A percentile compares a stretch with the other conserved stretches of the same genome.
Evolutionary conservation across 305 asterid genomes (phyloP).

Genomic region (Solanum chacoense): DNA sequence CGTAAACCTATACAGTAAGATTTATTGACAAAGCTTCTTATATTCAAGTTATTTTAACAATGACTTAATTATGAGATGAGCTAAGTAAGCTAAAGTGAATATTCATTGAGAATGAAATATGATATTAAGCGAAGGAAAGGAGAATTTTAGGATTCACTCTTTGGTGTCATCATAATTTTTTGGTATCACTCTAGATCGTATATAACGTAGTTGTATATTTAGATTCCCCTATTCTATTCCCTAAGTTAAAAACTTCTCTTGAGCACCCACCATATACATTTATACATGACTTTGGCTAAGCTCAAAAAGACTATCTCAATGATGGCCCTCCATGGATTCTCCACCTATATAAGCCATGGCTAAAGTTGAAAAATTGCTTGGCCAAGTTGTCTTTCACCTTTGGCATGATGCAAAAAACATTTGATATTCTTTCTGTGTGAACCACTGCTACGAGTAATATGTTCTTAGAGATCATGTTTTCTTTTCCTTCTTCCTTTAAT

Average conservation of each 20-base stretch:
- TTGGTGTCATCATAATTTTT: not conserved
- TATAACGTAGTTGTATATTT: not conserved
- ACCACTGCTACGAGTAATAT: not conserved
- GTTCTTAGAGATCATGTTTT: not conserved
- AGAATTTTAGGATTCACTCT: not conserved
- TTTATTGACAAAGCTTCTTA: not conserved
- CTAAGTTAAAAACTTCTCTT: not conserved
- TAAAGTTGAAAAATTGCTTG: not conserved
- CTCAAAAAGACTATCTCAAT: not conserved
- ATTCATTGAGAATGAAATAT: not conserved
- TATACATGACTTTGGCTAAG: not conserved
- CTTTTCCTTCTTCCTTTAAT: not conserved
- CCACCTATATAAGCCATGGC: not conserved
- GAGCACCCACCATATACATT: not conserved
- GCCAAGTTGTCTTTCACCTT: not conserved
- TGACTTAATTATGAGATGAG: not conserved
- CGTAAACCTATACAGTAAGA: not conserved
- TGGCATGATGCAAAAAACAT: not conserved
- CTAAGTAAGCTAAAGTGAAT: not conserved
- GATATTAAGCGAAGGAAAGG: not conserved
- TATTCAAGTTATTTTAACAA: not conserved
- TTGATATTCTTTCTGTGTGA: not conserved
- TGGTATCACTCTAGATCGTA: not conserved
- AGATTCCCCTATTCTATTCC: not conserved
- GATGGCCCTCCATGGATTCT: not conserved